Base-by-base conservation (phyloP, 2,329 filamentous ascomycete genomes). In the Lasiodiplodia gonubiensis region DNA sequence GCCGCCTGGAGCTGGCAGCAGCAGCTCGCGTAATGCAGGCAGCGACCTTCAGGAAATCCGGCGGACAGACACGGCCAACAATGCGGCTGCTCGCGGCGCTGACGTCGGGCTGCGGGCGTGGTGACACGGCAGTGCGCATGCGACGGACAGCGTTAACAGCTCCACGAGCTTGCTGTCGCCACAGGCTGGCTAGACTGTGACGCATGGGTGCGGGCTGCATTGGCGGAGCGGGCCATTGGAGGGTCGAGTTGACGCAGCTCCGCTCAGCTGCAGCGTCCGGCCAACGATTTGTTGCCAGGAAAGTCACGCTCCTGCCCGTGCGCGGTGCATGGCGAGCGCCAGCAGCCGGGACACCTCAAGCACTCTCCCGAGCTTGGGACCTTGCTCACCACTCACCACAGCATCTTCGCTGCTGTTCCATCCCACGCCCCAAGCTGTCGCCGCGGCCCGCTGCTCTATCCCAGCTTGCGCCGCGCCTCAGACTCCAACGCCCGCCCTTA, bases 231-330 rank as follows among this genome's bases (percentile, higher is more conserved):
- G 59, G 59, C 42, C 59, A 63, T 63, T 63, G 59, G 59, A 51
- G 59, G 33, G 46, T 12, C 25, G 46, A 8, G 4, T 12, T 33
- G 23, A 12, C 21, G 39, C 39, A 61, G 57, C 59, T 63, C 59
- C 59, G 59, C 59, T 37, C 59, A 63, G 59, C 59, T 63, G 59
- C 59, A 51, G 59, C 46, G 59, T 48, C 33, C 61, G 53, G 61
- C 61, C 61, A 67, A 61, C 54, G 33, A 46, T 33, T 49, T 52
- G 55, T n/a, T 59, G 64, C 51, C 64, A 66, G 42, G 39, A 27
- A 52, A 67, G 65, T 61, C 65, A 67, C 61, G 61, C 61, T 64
- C 61, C 61, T 63, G 59, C 46, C 59, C 59, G 55, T 49, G 59
- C 42, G 59, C 30, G 49, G 59, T 51, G 42, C 27, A 48, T 33